Evolutionary conservation across 2,329 filamentous ascomycete species (phyloP).

Genomic region (Ustulina deusta): DNA sequence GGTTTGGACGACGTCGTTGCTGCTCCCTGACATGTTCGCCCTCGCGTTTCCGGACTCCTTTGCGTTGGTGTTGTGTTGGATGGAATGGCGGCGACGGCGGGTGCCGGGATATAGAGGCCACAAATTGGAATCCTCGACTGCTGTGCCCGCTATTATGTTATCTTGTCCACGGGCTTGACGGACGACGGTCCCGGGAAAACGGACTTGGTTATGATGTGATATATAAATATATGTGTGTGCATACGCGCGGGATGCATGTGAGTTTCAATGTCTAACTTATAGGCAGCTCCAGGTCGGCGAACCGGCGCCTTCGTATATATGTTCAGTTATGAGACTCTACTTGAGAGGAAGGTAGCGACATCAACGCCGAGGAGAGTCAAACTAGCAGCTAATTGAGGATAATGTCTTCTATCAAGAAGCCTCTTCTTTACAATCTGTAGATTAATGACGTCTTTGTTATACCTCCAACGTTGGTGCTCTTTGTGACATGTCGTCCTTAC

Average conservation of each 20-base stretch:
- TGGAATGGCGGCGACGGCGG: background rate
- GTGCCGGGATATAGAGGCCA: background rate
- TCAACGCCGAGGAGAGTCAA: background rate
- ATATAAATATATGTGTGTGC: background rate
- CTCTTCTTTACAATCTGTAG: background rate
- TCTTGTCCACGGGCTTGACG: too few species aligned
- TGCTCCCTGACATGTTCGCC: background rate
- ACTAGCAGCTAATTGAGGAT: background rate
- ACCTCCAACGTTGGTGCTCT: background rate
- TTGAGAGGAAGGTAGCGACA: background rate
- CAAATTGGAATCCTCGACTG: background rate
- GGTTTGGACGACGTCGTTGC: background rate
- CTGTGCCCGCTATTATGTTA: background rate
- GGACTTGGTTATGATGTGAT: background rate
- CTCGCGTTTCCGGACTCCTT: background rate
- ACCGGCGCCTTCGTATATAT: background rate
- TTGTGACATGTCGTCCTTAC: background rate
- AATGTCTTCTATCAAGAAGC: background rate
- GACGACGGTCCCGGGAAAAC: background rate
- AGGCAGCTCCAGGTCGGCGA: background rate
- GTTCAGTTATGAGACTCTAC: background rate
- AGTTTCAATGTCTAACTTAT: background rate
- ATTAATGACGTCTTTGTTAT: slow-evolving; percentile 1
- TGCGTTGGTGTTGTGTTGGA: background rate
- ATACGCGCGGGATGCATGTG: background rate